Percentiles rank a stretch among this genome's conserved stretches.
These are phyloP conservation scores for Sporothrix globosa DNA, from an alignment of 2,329 filamentous ascomycete genomes.

Conservation along the genomic window DNA sequence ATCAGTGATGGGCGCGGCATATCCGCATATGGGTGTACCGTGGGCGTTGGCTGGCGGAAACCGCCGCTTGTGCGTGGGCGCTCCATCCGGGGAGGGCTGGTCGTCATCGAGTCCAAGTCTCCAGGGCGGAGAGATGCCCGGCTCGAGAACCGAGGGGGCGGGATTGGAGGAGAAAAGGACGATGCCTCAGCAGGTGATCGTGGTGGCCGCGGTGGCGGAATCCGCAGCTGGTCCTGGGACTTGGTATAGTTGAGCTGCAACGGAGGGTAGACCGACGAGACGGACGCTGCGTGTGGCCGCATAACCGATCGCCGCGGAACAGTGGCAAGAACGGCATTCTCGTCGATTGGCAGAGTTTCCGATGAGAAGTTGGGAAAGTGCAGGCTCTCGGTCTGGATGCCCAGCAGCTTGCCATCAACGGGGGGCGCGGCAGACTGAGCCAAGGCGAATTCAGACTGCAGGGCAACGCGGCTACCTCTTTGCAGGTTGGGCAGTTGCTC, in stretches of 20 bases:
- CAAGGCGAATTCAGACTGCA: conserved; percentile 51
- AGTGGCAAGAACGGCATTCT: conserved; percentile 31
- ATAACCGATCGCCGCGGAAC: conserved; percentile 38
- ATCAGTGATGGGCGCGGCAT: conserved; percentile 47
- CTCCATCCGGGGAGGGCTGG: conserved; percentile 34
- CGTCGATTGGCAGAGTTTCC: conserved; percentile 44
- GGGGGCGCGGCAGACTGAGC: conserved; percentile 46
- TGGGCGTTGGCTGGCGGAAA: conserved; percentile 45
- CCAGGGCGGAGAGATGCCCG: conserved; percentile 54
- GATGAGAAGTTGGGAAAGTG: conserved; percentile 56
- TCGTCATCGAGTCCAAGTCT: conserved; percentile 46
- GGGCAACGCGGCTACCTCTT: conserved; percentile 47
- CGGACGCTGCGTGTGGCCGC: conserved; percentile 41
- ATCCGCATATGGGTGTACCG: conserved; percentile 6
- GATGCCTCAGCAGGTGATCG: conserved; percentile 50
- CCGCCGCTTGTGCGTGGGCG: conserved; percentile 52
- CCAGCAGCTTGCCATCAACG: conserved; percentile 44
- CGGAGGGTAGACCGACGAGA: conserved; percentile 34
- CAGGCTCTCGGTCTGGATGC: conserved; percentile 48
- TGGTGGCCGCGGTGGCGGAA: conserved; percentile 55
- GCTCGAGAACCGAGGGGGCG: conserved; percentile 60
- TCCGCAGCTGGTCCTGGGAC: conserved; percentile 56
- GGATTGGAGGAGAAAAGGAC: conserved; percentile 47
- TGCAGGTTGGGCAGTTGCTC: conserved; percentile 52
- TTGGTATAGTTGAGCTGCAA: conserved; percentile 50